phyloP scores from a whole-genome alignment of 495 filamentous ascomycete species.

The Chlorociboria aeruginascens region DNA sequence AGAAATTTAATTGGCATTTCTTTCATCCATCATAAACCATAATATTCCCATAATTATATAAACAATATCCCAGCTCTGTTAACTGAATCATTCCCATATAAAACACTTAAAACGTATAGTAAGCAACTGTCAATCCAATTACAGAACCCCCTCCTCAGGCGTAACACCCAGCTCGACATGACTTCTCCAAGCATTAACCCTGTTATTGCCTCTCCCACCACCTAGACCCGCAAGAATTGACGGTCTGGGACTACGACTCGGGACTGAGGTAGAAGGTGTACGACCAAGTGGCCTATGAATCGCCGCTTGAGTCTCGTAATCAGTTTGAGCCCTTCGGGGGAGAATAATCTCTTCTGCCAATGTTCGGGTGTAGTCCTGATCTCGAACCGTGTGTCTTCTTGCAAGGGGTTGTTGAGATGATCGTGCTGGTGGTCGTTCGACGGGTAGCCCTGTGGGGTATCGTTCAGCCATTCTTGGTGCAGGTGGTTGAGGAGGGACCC shows the following conservation, averaged over 20 bases:
- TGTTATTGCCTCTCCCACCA: slow-evolving; percentile 4
- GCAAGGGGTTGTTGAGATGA: slow-evolving; percentile 4
- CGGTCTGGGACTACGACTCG: slow-evolving; percentile 1
- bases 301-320: slow-evolving; percentile 14
- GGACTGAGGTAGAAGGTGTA: background rate
- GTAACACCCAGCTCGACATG: slow-evolving; percentile 15
- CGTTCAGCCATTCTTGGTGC: slow-evolving; percentile 6
- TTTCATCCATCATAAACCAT: no score
- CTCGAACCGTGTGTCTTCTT: slow-evolving; percentile 13
- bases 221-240: slow-evolving; percentile 17
- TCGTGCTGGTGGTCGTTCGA: slow-evolving; percentile 3
- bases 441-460: slow-evolving; percentile 2
- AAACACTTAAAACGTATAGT: no score
- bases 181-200: slow-evolving; percentile 17
- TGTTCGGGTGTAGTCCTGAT: slow-evolving; percentile 11
- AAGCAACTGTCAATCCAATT: background rate
- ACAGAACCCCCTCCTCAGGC: slow-evolving; percentile 17
- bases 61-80: no score
- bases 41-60: no score
- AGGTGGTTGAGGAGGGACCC: slow-evolving; percentile 6
- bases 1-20: no score
- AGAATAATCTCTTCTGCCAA: slow-evolving; percentile 12
- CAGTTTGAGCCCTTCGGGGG: slow-evolving; percentile 9
- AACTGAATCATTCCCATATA: no score
- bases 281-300: slow-evolving; percentile 11